Base-by-base conservation (phyloP, 768 basidiomycete genomes). In the Phylloporus sp. region DNA sequence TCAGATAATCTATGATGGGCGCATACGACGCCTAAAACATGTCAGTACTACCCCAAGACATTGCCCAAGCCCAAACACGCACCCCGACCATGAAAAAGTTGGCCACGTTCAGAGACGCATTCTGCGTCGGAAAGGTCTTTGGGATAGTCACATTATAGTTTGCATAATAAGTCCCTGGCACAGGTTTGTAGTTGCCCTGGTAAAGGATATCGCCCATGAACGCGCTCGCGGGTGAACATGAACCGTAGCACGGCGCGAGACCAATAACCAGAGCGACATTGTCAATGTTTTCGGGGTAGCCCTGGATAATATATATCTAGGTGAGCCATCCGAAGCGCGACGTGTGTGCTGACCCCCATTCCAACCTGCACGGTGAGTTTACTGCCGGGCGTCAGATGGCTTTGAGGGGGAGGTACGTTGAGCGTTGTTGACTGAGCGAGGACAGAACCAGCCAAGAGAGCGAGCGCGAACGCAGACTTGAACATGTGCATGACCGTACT, bases 11-110 rank as follows among this genome's bases (percentile, higher is more conserved):
- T 36, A 67, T 42, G 32, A 49, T 0, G 0, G 62, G 65, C 23
- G 0, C 45, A 10, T 53, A 57, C 9, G 28, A 34, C 0, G n/a
- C n/a, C n/a, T n/a, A n/a, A n/a, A n/a, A n/a, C 16, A n/a, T n/a
- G n/a, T n/a, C 36, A 3, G 23, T 6, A 15, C 12, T 10, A 43
- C 13, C 27, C 23, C 47, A 29, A 31, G 6, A 40, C 6, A n/a
- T n/a, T n/a, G 54, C n/a, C 5, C 18, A 47, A 23, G 35, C 24
- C 6, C 2, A 31, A 5, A 10, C 38, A 46, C 74, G 61, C 56
- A 78, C 75, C 51, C 75, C 76, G 18, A 74, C 64, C 53, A 78
- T 58, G 26, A 69, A 59, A 0, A 73, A 53, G 57, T 74, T 71
- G 43, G 67, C 65, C 5, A 72, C 69, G 12, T 66, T 68, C 43